Conservation (phyloP, 352 stramenopile genomes). For the Vaucheria bursata region DNA sequence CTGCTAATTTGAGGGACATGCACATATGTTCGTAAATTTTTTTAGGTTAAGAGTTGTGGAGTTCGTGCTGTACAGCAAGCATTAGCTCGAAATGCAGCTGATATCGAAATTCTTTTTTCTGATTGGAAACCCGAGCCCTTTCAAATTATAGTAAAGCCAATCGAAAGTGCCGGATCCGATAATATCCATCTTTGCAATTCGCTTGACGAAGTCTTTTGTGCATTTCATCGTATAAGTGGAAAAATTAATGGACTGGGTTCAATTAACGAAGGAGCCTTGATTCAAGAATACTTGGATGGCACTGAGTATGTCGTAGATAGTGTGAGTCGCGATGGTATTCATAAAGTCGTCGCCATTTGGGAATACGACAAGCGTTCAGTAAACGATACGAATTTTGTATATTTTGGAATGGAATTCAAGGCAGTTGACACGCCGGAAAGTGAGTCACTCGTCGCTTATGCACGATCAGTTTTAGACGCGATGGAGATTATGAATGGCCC, state of each 20-base stretch:
- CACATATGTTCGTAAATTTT: too few species aligned
- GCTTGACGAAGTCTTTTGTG: constrained; percentile 51
- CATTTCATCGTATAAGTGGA: constrained; percentile 71
- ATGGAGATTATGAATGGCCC: constrained; percentile 52
- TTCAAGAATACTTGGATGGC: constrained; percentile 83
- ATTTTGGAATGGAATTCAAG: constrained; percentile 65
- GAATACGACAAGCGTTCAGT: constrained; percentile 89
- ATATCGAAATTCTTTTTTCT: constrained; percentile 25
- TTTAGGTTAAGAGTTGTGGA: too few species aligned
- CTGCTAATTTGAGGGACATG: too few species aligned
- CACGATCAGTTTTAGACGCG: constrained; percentile 50
- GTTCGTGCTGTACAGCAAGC: constrained; percentile 63
- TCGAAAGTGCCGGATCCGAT: constrained; percentile 81
- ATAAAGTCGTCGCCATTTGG: constrained; percentile 90
- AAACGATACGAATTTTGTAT: constrained; percentile 85
- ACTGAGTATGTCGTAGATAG: constrained; percentile 93
- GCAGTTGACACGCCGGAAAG: constrained; percentile 25
- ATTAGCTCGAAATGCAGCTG: constrained; percentile 18
- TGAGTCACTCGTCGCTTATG: constrained; percentile 51
- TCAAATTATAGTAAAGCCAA: constrained; percentile 79
- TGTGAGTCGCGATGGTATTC: constrained; percentile 76
- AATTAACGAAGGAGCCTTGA: constrained; percentile 73
- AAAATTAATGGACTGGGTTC: constrained; percentile 71
- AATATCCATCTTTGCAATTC: constrained; percentile 79
- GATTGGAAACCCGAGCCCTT: constrained; percentile 53